Conservation (phyloP, 805 yeast genomes). For the Diddensiella caesifluorescens region DNA sequence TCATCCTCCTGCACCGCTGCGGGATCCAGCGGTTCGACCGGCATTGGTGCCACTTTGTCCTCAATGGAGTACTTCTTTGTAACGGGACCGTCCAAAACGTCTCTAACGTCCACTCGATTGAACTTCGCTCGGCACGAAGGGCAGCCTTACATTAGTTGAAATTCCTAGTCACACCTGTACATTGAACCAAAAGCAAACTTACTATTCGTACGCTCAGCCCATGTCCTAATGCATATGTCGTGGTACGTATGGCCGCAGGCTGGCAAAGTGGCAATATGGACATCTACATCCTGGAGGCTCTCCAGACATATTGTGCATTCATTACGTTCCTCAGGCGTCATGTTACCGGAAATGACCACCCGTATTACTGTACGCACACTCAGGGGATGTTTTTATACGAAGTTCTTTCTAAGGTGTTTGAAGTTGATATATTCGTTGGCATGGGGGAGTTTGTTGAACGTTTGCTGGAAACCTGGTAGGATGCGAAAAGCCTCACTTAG, state of each 20-base stretch:
- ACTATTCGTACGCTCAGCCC: slow-evolving; percentile 52
- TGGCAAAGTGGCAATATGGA: slow-evolving; percentile 13
- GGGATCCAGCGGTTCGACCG: not conserved
- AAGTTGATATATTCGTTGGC: too few species aligned
- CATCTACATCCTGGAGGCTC: not conserved
- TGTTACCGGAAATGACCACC: not conserved
- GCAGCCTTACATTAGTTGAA: slow-evolving; percentile 34
- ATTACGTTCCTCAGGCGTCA: slow-evolving; percentile 2
- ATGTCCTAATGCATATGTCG: slow-evolving; percentile 47
- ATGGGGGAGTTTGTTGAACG: too few species aligned
- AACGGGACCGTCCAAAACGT: slow-evolving; percentile 4
- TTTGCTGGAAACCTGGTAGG: too few species aligned
- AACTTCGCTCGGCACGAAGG: slow-evolving; percentile 55
- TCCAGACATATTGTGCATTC: slow-evolving; percentile 64
- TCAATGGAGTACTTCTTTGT: slow-evolving; percentile 9
- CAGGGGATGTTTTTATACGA: too few species aligned
- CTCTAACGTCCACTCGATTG: slow-evolving; percentile 13
- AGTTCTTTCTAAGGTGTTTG: too few species aligned
- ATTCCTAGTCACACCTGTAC: not conserved
- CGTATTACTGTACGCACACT: too few species aligned
- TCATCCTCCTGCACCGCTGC: slow-evolving; percentile 21
- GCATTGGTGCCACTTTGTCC: slow-evolving; percentile 14
- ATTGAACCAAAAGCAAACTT: slow-evolving; percentile 7
- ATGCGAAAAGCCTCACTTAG: too few species aligned
- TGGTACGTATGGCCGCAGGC: slow-evolving; percentile 57